Base-by-base conservation (phyloP, 306 rosid species). In the Casuarina equisetifolia region DNA sequence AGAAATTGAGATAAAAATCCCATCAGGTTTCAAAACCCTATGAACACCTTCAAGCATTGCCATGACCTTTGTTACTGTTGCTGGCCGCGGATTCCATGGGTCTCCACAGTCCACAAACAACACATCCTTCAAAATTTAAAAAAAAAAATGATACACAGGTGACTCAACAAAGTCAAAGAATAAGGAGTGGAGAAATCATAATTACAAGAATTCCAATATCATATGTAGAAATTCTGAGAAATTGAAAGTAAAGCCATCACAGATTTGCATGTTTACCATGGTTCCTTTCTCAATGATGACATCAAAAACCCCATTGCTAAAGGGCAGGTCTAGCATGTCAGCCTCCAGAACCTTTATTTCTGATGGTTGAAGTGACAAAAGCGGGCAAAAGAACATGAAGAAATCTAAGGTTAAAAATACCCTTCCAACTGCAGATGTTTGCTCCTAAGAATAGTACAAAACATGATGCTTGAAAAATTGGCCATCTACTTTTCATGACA, bases 211-310 rank as follows among this genome's bases (percentile, higher is more conserved):
- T 68, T 44, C 49, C 75, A n/a, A 49, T 39, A 79, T 57, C 20
- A 69, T 38, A 69, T 42, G 73, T 64, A 70, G 81, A 81, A 72
- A 73, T 58, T 73, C 38, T 68, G 73, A 9, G n/a, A 44, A 74
- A 20, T 39, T 64, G 64, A 79, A 74, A 78, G 79, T 57, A 78
- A 82, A 76, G 67, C 17, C 45, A 75, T 74, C 69, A 67, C 62
- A 52, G 51, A 59, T 66, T 25, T 2, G 20, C 32, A 50, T 35
- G 55, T 76, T 86, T 94, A 92, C 97, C 97, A 90, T 94, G 58
- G 98, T 92, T 85, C 97, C 97, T 82, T 94, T 94, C 93, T 94
- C 98, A 76, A 94, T 91, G 84, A 94, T 87, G 74, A 91, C 83
- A 81, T 94, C 98, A 87, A 92, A 94, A 84, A 84, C 83, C 79